Percentiles rank a stretch among this genome's conserved stretches.
These are phyloP conservation scores for Trichoderma atrobrunneum DNA, from an alignment of 2,329 filamentous ascomycete species.

Conservation along the genomic window DNA sequence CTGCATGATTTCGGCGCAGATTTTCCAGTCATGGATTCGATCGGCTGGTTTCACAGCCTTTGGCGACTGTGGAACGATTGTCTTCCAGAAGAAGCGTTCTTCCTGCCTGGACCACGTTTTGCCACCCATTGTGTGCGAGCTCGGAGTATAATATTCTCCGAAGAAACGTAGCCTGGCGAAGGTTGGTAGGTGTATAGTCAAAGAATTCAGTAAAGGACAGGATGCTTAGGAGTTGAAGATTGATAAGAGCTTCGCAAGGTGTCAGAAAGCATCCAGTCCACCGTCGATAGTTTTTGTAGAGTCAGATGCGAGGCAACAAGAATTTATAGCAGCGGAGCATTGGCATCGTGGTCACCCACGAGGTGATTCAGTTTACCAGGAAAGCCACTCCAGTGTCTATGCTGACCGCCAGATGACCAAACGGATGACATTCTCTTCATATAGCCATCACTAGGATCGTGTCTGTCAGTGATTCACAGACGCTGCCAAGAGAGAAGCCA, in stretches of 20 bases:
- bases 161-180: background rate
- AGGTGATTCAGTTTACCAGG: constrained; percentile 1
- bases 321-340: background rate
- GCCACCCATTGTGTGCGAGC: constrained; percentile 44
- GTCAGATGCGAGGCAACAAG: no score
- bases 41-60: constrained; percentile 29
- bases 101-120: constrained; percentile 49
- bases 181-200: background rate
- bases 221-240: background rate
- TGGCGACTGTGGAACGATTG: constrained; percentile 37
- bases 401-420: background rate
- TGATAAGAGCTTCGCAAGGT: background rate
- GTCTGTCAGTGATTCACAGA: constrained; percentile 16
- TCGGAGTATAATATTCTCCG: no score
- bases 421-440: background rate
- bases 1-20: constrained; percentile 40
- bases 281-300: background rate
- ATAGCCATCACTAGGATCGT: background rate
- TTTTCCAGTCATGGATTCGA: constrained; percentile 34
- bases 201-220: no score
- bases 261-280: background rate
- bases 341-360: background rate
- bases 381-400: background rate
- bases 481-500: background rate
- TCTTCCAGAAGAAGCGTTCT: constrained; percentile 49